Evolutionary conservation across 1,284 basidiomycete genomes (phyloP), one percentile per base, ranked within the genome.

Genomic region (Ceratobasidium sp.): DNA sequence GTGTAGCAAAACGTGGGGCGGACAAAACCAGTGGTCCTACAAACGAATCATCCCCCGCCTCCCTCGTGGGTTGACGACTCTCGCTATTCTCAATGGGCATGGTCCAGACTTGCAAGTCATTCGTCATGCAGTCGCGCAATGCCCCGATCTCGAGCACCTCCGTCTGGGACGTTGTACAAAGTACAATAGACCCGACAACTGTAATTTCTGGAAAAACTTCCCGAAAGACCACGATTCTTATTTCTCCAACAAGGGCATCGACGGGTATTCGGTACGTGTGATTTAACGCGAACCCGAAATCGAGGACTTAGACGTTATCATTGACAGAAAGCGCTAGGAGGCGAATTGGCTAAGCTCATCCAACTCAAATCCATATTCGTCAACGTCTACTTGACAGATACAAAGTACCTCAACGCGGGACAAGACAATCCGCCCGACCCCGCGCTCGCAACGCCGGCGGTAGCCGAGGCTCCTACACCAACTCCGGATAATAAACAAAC

Each of bases 171-270:
- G 69, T 22, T 72, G 69, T 27, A 72, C 69, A 3, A 72, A 72
- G 33, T 72, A 60, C 24, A 72, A 72, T 31, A 24, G 57, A 8
- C 44, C 47, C 4, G 24, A 51, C 9, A 29, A 48, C 45, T 72
- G 69, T 47, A 31, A 36, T 22, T 72, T 72, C 36, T 72, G 69
- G 69, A 8, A 62, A 9, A 60, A 51, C 11, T 72, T 72, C 19
- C 69, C 69, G 1, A 57, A 62, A 7, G 69, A 72, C 24, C 69
- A 72, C 19, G 69, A 72, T n/a, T 72, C 69, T 47, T 72, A 72
- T 45, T 72, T 72, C 22, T 72, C 69, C 8, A 62, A 31, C 19
- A 59, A 72, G 50, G 69, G 69, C 24, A 27, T 72, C 7, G 47
- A 72, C 19, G 69, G 57, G 50, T 72, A 72, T 47, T 56, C 69